phyloP scores from a whole-genome alignment of 805 yeast species.

The Candida ulmi region DNA sequence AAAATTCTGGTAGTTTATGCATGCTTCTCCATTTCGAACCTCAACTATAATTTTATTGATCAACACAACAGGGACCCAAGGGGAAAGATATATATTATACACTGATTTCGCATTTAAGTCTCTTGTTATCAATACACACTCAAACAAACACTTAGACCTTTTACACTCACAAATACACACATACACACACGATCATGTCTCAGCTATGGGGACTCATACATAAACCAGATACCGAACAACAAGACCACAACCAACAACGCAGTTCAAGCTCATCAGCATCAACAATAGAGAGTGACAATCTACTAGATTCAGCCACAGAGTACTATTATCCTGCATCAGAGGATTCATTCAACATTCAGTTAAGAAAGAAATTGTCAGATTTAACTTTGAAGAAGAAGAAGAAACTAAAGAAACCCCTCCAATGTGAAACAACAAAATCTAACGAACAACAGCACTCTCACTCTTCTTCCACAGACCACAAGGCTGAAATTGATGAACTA shows the following conservation, averaged over 20 bases:
- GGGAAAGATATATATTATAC: too few relatives aligned
- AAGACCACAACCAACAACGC: neutral
- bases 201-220: conserved; percentile 4
- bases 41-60: too few relatives aligned
- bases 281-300: neutral
- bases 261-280: neutral
- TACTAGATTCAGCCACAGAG: neutral
- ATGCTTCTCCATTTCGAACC: too few relatives aligned
- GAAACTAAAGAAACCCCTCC: neutral
- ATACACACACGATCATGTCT: too few relatives aligned
- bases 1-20: too few relatives aligned
- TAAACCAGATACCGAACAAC: neutral
- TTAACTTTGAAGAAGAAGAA: neutral
- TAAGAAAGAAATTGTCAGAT: conserved; percentile 1
- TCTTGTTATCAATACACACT: too few relatives aligned
- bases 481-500: conserved; percentile 1
- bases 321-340: neutral
- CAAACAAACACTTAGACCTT: too few relatives aligned
- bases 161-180: too few relatives aligned
- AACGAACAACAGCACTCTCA: neutral
- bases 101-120: too few relatives aligned
- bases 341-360: conserved; percentile 1
- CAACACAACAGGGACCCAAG: too few relatives aligned
- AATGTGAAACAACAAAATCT: too few relatives aligned
- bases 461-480: neutral